Evolutionary conservation across 208 protist species (phyloP).

Genomic region (Acanthamoeba sp.): DNA sequence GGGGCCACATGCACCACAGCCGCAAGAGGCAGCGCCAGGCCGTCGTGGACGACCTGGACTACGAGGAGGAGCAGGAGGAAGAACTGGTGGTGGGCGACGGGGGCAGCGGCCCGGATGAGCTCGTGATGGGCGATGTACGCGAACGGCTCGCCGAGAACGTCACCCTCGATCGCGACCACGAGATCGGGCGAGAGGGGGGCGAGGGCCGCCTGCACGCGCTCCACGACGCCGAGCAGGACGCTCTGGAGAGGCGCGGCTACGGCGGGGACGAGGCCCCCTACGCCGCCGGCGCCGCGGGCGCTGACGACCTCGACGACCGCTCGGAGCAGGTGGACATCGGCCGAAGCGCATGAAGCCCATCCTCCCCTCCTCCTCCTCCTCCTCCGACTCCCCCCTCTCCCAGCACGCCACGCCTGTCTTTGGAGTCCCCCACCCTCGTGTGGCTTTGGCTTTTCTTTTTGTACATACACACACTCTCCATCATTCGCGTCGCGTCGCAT

Average conservation of each 20-base stretch:
- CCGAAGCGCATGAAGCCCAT: not conserved
- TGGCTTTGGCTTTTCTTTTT: too few relatives aligned
- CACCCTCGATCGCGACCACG: not conserved
- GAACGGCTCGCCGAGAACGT: not conserved
- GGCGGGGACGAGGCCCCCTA: not conserved
- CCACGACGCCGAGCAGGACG: not conserved
- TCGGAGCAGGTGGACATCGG: constrained; percentile 40
- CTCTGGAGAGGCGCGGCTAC: constrained; percentile 7
- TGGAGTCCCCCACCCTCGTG: too few relatives aligned
- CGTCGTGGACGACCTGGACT: too few relatives aligned
- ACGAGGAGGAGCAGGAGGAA: not conserved
- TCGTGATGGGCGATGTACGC: not conserved
- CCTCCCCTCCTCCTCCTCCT: not conserved
- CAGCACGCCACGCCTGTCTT: too few relatives aligned
- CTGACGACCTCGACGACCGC: not conserved
- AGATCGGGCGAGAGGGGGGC: not conserved
- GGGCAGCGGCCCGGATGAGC: not conserved
- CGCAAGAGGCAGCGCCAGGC: too few relatives aligned
- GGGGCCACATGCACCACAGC: not conserved
- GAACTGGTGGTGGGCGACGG: not conserved
- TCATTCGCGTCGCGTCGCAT: too few relatives aligned
- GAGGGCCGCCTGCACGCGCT: not conserved
- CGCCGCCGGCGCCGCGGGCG: not conserved
- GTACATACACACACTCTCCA: too few relatives aligned
- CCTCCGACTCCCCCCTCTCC: not conserved